Percentiles rank a stretch among this genome's conserved stretches.
phyloP scores from a whole-genome alignment of 208 protist species.

The Trypanosoma vivax region DNA sequence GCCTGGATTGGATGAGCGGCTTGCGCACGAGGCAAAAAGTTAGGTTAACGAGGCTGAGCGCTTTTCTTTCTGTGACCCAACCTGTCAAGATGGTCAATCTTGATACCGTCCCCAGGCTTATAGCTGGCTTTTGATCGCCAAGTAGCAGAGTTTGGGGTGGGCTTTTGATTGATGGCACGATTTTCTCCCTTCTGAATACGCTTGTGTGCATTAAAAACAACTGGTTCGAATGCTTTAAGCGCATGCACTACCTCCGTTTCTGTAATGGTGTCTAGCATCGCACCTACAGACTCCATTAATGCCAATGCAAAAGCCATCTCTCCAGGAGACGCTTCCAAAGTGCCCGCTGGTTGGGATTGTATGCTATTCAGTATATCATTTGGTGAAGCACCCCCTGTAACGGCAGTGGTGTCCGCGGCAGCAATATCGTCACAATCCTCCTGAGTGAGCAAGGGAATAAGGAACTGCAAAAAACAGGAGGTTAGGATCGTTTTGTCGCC shows the following conservation, averaged over 20 bases:
- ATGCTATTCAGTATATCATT: background rate
- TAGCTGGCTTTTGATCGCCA: background rate
- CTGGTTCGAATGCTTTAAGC: conserved; percentile 45
- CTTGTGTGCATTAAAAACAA: conserved; percentile 48
- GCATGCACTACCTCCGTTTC: conserved; percentile 43
- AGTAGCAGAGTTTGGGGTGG: background rate
- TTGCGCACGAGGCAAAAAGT: conserved; percentile 1
- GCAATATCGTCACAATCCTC: conserved; percentile 39
- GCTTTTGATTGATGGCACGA: conserved; percentile 11
- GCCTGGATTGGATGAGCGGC: too few species aligned
- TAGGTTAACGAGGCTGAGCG: conserved; percentile 18
- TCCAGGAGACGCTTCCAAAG: background rate
- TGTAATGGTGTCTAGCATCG: conserved; percentile 66
- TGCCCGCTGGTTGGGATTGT: background rate
- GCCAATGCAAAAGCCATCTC: conserved; percentile 34
- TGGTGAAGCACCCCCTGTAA: background rate
- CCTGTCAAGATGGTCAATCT: conserved; percentile 71
- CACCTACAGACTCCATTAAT: conserved; percentile 40
- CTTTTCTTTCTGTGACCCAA: conserved; percentile 44
- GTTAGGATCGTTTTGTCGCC: conserved; percentile 43
- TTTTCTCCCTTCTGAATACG: conserved; percentile 41
- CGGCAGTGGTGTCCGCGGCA: conserved; percentile 24
- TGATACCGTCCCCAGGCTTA: conserved; percentile 44
- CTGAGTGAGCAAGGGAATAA: conserved; percentile 54
- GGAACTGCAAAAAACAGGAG: conserved; percentile 36